A percentile compares a stretch with the other conserved stretches of the same genome.
Conservation (phyloP, 768 basidiomycete species). For the Dioszegia hungarica region DNA sequence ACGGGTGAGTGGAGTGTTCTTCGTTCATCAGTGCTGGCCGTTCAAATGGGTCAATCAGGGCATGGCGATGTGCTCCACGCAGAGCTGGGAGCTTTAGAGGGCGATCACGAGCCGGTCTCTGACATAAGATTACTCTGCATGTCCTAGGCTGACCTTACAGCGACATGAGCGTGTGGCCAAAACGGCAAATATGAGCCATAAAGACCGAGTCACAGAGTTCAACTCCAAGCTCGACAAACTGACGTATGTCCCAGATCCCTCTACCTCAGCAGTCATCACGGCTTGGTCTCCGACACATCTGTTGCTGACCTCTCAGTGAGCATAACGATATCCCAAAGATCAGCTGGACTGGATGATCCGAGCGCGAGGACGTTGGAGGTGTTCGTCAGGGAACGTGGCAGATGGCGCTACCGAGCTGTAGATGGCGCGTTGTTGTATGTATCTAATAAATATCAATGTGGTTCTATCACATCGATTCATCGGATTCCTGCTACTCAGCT, state of each 20-base stretch:
- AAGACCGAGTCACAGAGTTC: constrained; percentile 44
- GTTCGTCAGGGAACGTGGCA: no score
- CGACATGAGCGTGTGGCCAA: constrained; percentile 40
- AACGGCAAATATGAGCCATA: constrained; percentile 41
- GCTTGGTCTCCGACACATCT: no score
- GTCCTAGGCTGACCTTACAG: constrained; percentile 17
- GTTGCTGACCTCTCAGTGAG: constrained; percentile 25
- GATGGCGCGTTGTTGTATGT: no score
- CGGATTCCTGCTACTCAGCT: no score
- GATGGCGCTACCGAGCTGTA: no score
- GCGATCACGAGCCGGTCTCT: no score
- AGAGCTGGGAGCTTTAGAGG: no score
- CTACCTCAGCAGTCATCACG: no score
- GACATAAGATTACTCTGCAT: no score
- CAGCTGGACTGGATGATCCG: constrained; percentile 12
- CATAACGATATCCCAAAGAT: constrained; percentile 49
- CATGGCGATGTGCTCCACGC: not conserved
- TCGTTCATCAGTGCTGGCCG: not conserved
- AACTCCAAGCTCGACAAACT: constrained; percentile 44
- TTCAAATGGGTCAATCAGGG: not conserved
- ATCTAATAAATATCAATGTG: no score
- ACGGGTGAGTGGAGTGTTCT: constrained; percentile 31
- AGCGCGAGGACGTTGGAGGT: no score
- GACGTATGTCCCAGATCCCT: constrained; percentile 25
- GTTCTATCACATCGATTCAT: no score